Percentiles rank a stretch among this genome's conserved stretches.
phyloP scores from a whole-genome alignment of 148 eudicot genomes.

The Spergularia bocconei region DNA sequence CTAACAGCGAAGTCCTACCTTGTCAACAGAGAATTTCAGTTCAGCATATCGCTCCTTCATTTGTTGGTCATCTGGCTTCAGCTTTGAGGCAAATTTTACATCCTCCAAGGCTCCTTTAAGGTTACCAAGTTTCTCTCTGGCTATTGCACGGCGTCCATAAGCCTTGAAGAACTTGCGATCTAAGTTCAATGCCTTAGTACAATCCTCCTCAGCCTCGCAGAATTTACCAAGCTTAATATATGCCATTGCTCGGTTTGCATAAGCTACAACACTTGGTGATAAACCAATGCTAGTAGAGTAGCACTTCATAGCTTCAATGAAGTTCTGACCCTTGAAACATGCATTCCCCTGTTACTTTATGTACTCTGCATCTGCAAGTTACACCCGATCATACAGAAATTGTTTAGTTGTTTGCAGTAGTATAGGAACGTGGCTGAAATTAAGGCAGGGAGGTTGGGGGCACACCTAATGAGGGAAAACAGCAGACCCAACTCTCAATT shows the following conservation, averaged over 20 bases:
- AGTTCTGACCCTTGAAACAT: constrained; percentile 74
- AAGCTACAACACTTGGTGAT: constrained; percentile 73
- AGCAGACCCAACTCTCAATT: too few relatives aligned
- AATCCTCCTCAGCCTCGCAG: constrained; percentile 79
- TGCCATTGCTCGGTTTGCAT: constrained; percentile 90
- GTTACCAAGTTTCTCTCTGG: constrained; percentile 75
- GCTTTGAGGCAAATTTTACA: constrained; percentile 69
- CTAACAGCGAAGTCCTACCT: constrained; percentile 34
- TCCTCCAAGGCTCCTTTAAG: constrained; percentile 68
- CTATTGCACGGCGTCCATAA: constrained; percentile 76
- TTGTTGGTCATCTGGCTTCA: constrained; percentile 73
- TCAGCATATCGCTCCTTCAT: constrained; percentile 65
- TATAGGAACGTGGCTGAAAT: too few relatives aligned
- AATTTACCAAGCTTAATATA: constrained; percentile 70
- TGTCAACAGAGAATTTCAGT: constrained; percentile 51
- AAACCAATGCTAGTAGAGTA: constrained; percentile 83
- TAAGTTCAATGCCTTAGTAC: constrained; percentile 77
- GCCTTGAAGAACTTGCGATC: constrained; percentile 84
- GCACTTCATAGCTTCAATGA: constrained; percentile 72
- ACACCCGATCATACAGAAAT: too few relatives aligned
- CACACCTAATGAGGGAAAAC: too few relatives aligned
- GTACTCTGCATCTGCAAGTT: too few relatives aligned
- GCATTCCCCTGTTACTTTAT: constrained; percentile 57
- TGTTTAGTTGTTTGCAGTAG: too few relatives aligned
- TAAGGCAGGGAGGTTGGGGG: too few relatives aligned